phyloP scores from a whole-genome alignment of 306 rosid genomes.

The Quercus mongolica region DNA sequence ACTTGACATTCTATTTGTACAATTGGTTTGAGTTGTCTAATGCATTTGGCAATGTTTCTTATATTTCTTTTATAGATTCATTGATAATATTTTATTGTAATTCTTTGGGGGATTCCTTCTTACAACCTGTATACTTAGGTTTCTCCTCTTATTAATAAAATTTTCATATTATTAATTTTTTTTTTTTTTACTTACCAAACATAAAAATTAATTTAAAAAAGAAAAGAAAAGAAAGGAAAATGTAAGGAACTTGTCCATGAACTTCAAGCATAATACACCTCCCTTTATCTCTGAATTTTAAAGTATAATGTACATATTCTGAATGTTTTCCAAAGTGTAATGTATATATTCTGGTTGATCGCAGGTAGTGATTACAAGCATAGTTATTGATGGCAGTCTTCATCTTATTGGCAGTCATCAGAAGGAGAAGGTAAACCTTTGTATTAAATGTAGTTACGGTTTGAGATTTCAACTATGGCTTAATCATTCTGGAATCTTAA shows the following conservation, averaged over 20 bases:
- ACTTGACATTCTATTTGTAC: no score
- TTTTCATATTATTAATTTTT: no score
- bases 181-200: no score
- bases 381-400: constrained; percentile 47
- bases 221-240: no score
- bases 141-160: no score
- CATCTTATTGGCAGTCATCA: constrained; percentile 62
- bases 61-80: no score
- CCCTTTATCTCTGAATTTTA: not conserved
- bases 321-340: not conserved
- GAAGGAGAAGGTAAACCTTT: constrained; percentile 37
- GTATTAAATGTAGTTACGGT: not conserved
- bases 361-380: constrained; percentile 81
- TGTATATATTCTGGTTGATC: constrained; percentile 4
- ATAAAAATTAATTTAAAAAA: no score
- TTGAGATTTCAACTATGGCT: not conserved
- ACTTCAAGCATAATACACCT: not conserved
- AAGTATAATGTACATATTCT: constrained; percentile 2
- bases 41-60: no score
- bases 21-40: no score
- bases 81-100: no score
- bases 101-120: no score
- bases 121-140: no score
- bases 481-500: not conserved
- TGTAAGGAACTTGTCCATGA: not conserved